Evolutionary conservation across 345 rosid species (phyloP).

Genomic region (Erucastrum elatum): DNA sequence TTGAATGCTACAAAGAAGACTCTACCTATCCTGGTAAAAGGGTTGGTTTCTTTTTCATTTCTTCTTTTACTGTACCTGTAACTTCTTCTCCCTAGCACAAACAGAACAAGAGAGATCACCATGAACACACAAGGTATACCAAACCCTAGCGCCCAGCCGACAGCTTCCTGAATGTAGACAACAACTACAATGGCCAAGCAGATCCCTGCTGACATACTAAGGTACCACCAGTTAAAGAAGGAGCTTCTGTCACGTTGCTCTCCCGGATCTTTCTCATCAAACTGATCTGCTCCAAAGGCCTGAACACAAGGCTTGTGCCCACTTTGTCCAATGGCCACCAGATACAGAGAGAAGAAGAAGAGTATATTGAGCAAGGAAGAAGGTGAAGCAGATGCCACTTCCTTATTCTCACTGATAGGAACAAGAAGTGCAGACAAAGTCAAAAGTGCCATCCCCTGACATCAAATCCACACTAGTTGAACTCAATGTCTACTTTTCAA

Average conservation of each 20-base stretch:
- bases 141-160: slow-evolving; percentile 75
- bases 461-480: not conserved
- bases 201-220: slow-evolving; percentile 1
- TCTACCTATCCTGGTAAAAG: not conserved
- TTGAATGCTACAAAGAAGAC: not conserved
- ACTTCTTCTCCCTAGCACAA: not conserved
- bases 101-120: not conserved
- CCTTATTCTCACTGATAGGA: not conserved
- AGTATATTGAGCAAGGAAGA: not conserved
- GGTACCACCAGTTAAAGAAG: slow-evolving; percentile 59
- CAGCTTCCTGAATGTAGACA: slow-evolving; percentile 65
- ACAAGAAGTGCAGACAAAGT: not conserved
- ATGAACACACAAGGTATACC: slow-evolving; percentile 23
- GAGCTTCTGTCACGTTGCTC: slow-evolving; percentile 56
- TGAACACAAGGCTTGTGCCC: slow-evolving; percentile 82
- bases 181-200: slow-evolving; percentile 43
- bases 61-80: not conserved
- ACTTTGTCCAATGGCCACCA: slow-evolving; percentile 44
- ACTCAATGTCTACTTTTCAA: not conserved
- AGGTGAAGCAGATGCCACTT: not conserved
- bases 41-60: not conserved
- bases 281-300: slow-evolving; percentile 58
- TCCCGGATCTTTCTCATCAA: slow-evolving; percentile 51
- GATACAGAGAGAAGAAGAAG: slow-evolving; percentile 40
- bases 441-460: not conserved